Conservation (phyloP, 2,329 filamentous ascomycete species). For the Fusarium incarnatum region DNA sequence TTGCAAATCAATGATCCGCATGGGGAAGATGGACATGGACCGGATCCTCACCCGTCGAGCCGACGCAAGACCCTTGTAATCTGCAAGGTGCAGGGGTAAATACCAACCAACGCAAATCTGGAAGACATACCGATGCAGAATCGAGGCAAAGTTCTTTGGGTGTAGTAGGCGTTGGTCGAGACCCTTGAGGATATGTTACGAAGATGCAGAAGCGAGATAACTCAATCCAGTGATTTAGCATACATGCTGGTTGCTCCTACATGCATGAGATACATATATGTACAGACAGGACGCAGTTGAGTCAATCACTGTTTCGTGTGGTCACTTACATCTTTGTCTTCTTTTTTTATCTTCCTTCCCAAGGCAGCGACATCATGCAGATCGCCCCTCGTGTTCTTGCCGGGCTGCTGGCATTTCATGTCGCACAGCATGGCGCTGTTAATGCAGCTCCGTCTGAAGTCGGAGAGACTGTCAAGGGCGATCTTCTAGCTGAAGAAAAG, state of each 20-base stretch:
- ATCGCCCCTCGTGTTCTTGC: constrained; percentile 14
- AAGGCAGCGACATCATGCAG: constrained; percentile 18
- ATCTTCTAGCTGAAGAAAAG: constrained; percentile 34
- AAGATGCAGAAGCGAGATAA: not conserved
- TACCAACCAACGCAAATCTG: not conserved
- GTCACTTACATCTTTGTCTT: not conserved
- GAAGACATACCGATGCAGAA: not conserved
- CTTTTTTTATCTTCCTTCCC: not conserved
- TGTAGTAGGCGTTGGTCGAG: not conserved
- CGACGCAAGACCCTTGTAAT: not conserved
- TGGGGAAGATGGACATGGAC: not conserved
- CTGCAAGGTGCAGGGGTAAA: not conserved
- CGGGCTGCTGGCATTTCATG: constrained; percentile 14
- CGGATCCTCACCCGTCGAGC: not conserved
- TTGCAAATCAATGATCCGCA: not conserved
- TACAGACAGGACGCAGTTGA: not conserved
- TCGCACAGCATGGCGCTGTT: constrained; percentile 12
- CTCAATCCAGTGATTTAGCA: not conserved
- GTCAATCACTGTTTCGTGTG: not conserved
- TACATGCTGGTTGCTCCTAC: not conserved
- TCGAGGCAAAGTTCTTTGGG: not conserved
- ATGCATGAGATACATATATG: not conserved
- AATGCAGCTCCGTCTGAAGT: constrained; percentile 28
- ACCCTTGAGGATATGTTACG: not conserved
- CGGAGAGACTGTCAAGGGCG: constrained; percentile 22